phyloP scores from a whole-genome alignment of 257 asterid species.

The Forsythia viridissima region DNA sequence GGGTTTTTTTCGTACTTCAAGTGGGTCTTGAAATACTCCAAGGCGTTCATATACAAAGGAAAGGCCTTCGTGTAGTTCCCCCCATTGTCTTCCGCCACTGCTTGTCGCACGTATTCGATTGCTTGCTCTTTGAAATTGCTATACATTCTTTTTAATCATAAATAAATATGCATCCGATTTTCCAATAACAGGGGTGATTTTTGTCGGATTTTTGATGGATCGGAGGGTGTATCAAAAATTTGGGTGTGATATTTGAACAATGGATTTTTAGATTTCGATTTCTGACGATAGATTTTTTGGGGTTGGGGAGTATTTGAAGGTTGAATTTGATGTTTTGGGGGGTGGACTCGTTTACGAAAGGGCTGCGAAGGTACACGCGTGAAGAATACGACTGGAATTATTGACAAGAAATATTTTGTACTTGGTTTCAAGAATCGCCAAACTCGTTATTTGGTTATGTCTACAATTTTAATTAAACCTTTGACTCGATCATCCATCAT shows the following conservation, averaged over 20 bases:
- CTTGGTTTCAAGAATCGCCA: too few relatives aligned
- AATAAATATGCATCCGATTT: neutral
- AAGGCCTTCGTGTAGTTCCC: constrained; percentile 77
- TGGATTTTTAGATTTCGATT: neutral
- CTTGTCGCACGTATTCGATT: constrained; percentile 70
- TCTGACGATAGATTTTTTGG: neutral
- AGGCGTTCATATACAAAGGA: constrained; percentile 71
- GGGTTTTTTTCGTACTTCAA: constrained; percentile 78
- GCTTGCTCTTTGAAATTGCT: constrained; percentile 84
- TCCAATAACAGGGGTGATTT: neutral
- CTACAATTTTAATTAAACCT: too few relatives aligned
- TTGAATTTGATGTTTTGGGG: neutral
- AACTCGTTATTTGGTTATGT: too few relatives aligned
- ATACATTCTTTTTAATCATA: constrained; percentile 47
- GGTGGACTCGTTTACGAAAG: neutral
- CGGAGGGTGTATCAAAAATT: neutral
- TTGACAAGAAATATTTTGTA: too few relatives aligned
- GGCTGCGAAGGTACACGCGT: neutral
- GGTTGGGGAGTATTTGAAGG: neutral
- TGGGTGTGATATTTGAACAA: neutral
- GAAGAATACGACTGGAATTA: neutral
- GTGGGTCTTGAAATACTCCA: constrained; percentile 74
- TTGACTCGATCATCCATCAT: too few relatives aligned
- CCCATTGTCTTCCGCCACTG: constrained; percentile 69
- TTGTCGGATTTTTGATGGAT: neutral